Percentiles rank a stretch among this genome's conserved stretches.
Evolutionary conservation across 129 eudicot species (phyloP).

Genomic region (Artemisia argyi): DNA sequence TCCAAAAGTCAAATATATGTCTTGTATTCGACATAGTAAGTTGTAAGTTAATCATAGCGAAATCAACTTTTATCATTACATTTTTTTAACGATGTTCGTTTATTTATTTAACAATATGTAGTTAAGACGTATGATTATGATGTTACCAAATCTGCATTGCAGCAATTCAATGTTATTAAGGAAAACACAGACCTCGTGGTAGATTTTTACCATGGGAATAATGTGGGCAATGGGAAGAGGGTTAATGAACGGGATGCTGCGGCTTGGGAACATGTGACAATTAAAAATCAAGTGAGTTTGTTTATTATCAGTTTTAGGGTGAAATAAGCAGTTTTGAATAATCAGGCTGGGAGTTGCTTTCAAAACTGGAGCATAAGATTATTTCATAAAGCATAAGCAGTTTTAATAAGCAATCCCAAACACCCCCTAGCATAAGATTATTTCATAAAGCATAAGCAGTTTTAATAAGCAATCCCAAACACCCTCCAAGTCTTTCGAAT

Average conservation of each 20-base stretch:
- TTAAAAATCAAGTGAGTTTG: constrained; percentile 53
- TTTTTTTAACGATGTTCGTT: background rate
- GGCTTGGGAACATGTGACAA: constrained; percentile 60
- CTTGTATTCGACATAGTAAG: background rate
- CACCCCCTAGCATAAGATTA: too few species aligned
- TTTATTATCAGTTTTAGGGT: background rate
- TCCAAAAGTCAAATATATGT: background rate
- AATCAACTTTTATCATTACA: background rate
- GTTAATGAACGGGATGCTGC: constrained; percentile 63
- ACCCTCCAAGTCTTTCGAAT: too few species aligned
- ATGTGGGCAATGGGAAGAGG: constrained; percentile 36
- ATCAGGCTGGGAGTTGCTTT: too few species aligned
- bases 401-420: too few species aligned
- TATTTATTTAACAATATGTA: background rate
- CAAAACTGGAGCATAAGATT: too few species aligned
- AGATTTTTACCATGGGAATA: constrained; percentile 63
- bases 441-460: too few species aligned
- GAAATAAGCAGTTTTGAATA: too few species aligned
- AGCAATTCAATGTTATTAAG: constrained; percentile 63
- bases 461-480: too few species aligned
- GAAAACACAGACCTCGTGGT: constrained; percentile 55
- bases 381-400: too few species aligned
- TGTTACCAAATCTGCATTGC: constrained; percentile 23
- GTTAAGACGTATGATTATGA: background rate
- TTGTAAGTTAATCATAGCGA: too few species aligned